Evolutionary conservation across 306 rosid genomes (phyloP), one percentile per base, ranked within the genome.

Genomic region (Albizia julibrissin): DNA sequence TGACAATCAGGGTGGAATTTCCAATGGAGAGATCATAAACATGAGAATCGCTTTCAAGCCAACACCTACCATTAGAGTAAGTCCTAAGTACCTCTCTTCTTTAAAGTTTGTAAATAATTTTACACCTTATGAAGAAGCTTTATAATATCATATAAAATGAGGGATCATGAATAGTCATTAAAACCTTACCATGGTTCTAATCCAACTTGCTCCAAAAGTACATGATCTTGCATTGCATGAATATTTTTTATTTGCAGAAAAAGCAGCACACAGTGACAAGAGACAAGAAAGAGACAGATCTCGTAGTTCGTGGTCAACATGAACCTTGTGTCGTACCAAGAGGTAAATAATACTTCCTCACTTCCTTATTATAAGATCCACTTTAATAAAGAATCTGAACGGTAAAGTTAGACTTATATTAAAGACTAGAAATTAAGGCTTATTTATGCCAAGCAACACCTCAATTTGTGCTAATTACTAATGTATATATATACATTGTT

Each of bases 11-110:
- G 52, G 19, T 2, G 52, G 52, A 46, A 85, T 95, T 82, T 95
- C 99, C 67, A 95, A 95, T 80, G 99, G 98, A 78, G 98, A 95
- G 88, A 88, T 90, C 87, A 95, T 95, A 87, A 79, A 87, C 81
- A 92, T 95, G 93, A 92, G 91, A 86, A 78, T 93, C 83, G 98
- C 94, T 88, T 95, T 93, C 90, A 95, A 95, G 93, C 98, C 99
- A 72, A 95, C 98, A 6, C 90, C 99, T 8, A 95, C 98, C 12
- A 95, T 95, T 85, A 69, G 81, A 72, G 99, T 95, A 93, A 91
- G 91, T 85, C 71, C 79, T 72, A 52, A 4, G 58, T 52, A 58
- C 40, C 33, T 82, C 72, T 69, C 62, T 47, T 81, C 76, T 42
- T 68, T 50, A 58, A 13, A 14, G 69, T 5, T 27, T 10, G 37